Percentiles rank a stretch among this genome's conserved stretches.
These are phyloP conservation scores for Amborella trichopoda DNA, from an alignment of 164 flowering plant species.

Conservation along the genomic window DNA sequence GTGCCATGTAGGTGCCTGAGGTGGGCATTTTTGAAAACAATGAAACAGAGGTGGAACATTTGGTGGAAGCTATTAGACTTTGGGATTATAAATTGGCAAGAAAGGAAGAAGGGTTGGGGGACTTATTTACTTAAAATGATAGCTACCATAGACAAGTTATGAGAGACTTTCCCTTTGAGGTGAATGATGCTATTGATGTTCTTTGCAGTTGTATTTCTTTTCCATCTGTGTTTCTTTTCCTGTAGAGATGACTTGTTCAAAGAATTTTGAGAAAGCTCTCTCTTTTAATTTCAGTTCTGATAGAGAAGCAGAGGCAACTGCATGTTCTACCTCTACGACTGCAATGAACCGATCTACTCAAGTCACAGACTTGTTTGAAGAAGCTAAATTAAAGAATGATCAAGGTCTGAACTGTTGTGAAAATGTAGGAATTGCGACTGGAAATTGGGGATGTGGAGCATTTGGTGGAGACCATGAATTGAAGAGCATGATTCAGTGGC, in stretches of 20 bases:
- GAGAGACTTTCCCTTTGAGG: background rate
- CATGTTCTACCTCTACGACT: constrained; percentile 14
- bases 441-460: constrained; percentile 99
- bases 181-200: background rate
- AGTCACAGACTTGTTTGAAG: constrained; percentile 7
- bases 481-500: constrained; percentile 79
- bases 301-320: constrained; percentile 9
- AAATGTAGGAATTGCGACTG: constrained; percentile 66
- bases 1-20: no score
- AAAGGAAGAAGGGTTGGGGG: no score
- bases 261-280: background rate
- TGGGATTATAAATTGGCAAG: no score
- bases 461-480: constrained; percentile 92
- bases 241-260: background rate
- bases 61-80: no score
- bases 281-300: background rate
- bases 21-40: no score
- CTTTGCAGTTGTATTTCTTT: background rate
- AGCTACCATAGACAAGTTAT: no score
- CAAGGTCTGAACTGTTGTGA: constrained; percentile 14
- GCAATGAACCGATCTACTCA: constrained; percentile 7
- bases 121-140: no score
- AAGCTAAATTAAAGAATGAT: constrained; percentile 3
- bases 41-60: no score
- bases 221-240: no score